phyloP scores from a whole-genome alignment of 495 filamentous ascomycete genomes.

The Amphirosellinia nigrospora region DNA sequence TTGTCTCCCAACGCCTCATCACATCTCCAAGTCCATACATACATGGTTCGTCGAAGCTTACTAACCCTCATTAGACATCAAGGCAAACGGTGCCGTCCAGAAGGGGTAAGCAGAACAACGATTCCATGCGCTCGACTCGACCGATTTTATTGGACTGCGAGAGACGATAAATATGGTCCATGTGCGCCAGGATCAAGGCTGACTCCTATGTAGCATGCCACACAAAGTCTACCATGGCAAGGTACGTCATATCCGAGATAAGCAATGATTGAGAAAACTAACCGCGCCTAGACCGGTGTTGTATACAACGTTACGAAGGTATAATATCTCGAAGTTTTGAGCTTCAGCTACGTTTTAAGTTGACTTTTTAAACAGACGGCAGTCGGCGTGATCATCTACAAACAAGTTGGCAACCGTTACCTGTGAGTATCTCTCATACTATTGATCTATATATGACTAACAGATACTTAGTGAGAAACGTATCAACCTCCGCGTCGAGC shows the following conservation, averaged over 20 bases:
- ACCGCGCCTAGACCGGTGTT: slow-evolving; percentile 74
- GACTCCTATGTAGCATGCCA: slow-evolving; percentile 64
- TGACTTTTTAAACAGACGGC: no score
- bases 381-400: slow-evolving; percentile 98
- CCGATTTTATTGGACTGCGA: slow-evolving; percentile 21
- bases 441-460: no score
- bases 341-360: no score
- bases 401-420: slow-evolving; percentile 97
- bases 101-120: slow-evolving; percentile 76
- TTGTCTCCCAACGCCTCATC: no score
- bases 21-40: no score
- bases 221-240: slow-evolving; percentile 99
- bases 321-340: no score
- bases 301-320: slow-evolving; percentile 99
- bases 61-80: no score
- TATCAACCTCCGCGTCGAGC: slow-evolving; percentile 97
- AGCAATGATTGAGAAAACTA: neutral
- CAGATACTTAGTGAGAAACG: no score
- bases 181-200: slow-evolving; percentile 9
- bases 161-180: neutral
- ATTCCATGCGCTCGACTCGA: neutral
- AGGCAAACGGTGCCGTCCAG: slow-evolving; percentile 96
- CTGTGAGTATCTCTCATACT: no score
- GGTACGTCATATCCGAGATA: slow-evolving; percentile 32
- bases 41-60: no score